Conservation (phyloP, 2,329 filamentous ascomycete species). For the Orbilia ellipsospora region DNA sequence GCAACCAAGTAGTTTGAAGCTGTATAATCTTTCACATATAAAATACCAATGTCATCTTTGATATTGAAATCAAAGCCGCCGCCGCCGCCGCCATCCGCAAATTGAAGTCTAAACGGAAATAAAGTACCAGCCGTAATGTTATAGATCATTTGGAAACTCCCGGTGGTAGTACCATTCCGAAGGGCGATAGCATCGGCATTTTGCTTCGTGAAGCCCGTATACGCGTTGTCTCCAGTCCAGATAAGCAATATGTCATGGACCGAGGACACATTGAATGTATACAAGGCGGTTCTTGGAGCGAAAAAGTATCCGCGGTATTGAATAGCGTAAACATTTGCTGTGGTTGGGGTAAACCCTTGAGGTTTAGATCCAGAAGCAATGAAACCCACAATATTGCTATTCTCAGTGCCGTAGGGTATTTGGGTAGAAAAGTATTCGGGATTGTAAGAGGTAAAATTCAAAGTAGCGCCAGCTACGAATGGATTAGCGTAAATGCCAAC, state of each 20-base stretch:
- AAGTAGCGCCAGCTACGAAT: not conserved
- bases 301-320: slow-evolving; percentile 45
- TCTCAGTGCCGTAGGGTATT: not conserved
- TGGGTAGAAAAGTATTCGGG: slow-evolving; percentile 20
- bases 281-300: slow-evolving; percentile 10
- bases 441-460: not conserved
- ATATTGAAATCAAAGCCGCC: slow-evolving; percentile 2
- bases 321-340: not conserved
- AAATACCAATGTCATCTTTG: not conserved
- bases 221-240: slow-evolving; percentile 11
- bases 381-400: not conserved
- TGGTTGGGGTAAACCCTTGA: slow-evolving; percentile 20
- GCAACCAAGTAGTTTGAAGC: slow-evolving; percentile 12
- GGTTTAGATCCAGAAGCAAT: slow-evolving; percentile 8
- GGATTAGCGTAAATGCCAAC: slow-evolving; percentile 13
- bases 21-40: not conserved
- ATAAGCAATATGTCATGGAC: slow-evolving; percentile 18
- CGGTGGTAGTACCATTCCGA: not conserved
- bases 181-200: slow-evolving; percentile 8
- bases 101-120: slow-evolving; percentile 6
- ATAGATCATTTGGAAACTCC: not conserved
- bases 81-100: slow-evolving; percentile 3
- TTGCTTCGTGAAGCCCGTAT: not conserved
- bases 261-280: slow-evolving; percentile 6
- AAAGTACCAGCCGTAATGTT: slow-evolving; percentile 13